These are phyloP conservation scores for Fusarium tanahbumbuense DNA, from an alignment of 2,329 filamentous ascomycete species.

Conservation along the genomic window DNA sequence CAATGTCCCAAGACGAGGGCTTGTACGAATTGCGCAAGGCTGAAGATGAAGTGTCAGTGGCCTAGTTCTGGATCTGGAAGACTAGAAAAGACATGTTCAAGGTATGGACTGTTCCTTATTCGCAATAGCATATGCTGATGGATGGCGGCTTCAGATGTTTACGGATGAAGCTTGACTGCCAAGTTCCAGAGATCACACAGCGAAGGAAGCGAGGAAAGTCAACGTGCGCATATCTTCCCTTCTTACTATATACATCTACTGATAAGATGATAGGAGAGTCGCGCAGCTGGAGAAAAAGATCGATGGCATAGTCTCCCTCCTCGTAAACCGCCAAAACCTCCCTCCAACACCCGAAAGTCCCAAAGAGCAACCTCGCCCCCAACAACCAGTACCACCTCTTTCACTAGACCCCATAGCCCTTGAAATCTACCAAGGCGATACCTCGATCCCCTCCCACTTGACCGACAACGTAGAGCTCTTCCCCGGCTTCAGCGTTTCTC, in stretches of 20 bases:
- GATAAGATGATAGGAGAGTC: slow-evolving; percentile 47
- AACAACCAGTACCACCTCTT: background rate
- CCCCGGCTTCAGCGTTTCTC: slow-evolving; percentile 51
- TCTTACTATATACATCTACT: background rate
- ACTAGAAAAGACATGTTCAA: slow-evolving; percentile 42
- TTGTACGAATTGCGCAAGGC: slow-evolving; percentile 50
- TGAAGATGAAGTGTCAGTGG: slow-evolving; percentile 55
- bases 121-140: rapidly evolving
- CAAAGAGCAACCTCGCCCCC: slow-evolving; percentile 15
- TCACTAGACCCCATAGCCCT: background rate
- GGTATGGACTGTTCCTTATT: slow-evolving; percentile 23
- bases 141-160: slow-evolving; percentile 45
- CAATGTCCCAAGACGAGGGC: slow-evolving; percentile 46
- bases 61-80: slow-evolving; percentile 38
- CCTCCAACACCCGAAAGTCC: slow-evolving; percentile 45
- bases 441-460: background rate
- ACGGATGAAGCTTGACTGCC: slow-evolving; percentile 51
- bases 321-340: slow-evolving; percentile 47
- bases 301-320: slow-evolving; percentile 54
- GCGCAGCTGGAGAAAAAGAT: slow-evolving; percentile 55
- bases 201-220: slow-evolving; percentile 53
- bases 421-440: background rate
- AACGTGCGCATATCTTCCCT: slow-evolving; percentile 43
- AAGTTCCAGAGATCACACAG: slow-evolving; percentile 50
- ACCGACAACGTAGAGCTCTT: slow-evolving; percentile 45